phyloP scores from a whole-genome alignment of 805 yeast genomes.

The Teunomyces atbi region DNA sequence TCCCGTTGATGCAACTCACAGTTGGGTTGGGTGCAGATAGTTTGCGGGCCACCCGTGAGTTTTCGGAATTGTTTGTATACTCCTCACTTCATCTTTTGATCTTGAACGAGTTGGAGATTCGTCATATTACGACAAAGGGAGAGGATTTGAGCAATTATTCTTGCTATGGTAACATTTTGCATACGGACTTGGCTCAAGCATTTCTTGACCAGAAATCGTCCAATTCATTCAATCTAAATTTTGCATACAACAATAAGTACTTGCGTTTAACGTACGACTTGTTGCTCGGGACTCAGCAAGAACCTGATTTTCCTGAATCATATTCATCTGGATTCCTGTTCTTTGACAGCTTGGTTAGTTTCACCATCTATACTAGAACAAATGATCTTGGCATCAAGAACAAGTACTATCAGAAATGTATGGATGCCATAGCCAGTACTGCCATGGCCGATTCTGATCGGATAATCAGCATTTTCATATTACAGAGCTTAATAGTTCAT shows the following conservation, averaged over 20 bases:
- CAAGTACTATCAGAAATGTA: conserved; percentile 14
- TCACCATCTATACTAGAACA: conserved; percentile 14
- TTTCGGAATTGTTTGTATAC: conserved; percentile 28
- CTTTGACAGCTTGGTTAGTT: conserved; percentile 15
- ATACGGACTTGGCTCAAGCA: conserved; percentile 14
- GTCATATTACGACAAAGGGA: conserved; percentile 4
- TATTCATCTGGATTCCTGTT: conserved; percentile 12
- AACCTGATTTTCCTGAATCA: background rate
- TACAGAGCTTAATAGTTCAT: conserved; percentile 13
- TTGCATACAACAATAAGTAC: conserved; percentile 14
- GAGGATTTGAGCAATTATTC: conserved; percentile 7
- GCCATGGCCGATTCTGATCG: conserved; percentile 18
- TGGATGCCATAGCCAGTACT: conserved; percentile 11
- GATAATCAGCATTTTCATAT: conserved; percentile 18
- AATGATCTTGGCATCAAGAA: conserved; percentile 15
- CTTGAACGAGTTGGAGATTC: conserved; percentile 22
- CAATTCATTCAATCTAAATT: conserved; percentile 17
- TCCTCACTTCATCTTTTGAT: conserved; percentile 29
- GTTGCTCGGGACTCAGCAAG: conserved; percentile 4
- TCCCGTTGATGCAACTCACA: conserved; percentile 4
- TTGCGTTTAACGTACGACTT: conserved; percentile 15
- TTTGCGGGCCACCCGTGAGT: conserved; percentile 15
- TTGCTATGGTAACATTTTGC: conserved; percentile 12
- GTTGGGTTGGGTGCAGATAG: conserved; percentile 26
- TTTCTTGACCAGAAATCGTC: conserved; percentile 14